Evolutionary conservation across 495 filamentous ascomycete genomes (phyloP), one percentile per base, ranked within the genome.

Genomic region (Pyrenula massariospora): DNA sequence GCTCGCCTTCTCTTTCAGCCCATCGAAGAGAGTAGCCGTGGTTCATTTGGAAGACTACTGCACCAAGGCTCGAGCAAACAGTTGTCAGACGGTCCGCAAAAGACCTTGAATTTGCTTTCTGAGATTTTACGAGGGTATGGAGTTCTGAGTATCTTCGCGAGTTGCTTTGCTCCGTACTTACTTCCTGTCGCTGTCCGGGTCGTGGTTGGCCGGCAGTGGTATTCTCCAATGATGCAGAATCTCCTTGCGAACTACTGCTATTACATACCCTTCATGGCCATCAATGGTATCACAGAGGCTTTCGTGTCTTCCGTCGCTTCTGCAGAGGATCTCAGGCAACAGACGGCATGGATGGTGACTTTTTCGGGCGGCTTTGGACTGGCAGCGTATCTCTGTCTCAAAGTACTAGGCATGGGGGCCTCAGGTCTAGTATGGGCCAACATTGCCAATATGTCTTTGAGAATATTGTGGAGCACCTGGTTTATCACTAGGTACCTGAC

Each of bases 1-100:
- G 93, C 94, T 2, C 85, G 93, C 12, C 81, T 96, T 56, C 70
- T 99, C 56, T 93, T 99, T 67, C 93, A 96, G 63, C 93, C 93
- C 10, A 81, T 97, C 61, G 93, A 99, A 64, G 94, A 97, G 68
- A 89, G 84, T 60, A 87, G 84, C 58, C 84, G 94, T 22, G 88
- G 84, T 60, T 80, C 95, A 57, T 96, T 97, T 65, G 87, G 86
- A 31, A 84, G 84, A 52, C 76, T 96, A 5, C 60, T 82, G 64
- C 59, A 65, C 56, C 47, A 58, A 2, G 55, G 67, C 49, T 56
- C 55, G 12, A 58, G 57, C 12, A 61, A 62, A 22, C 52, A 57
- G 22, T 57, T 58, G 19, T 25, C 22, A 2, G 55, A 50, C 1
- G 62, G 67, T 24, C 24, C 69, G 22, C 57, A 60, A 48, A 54